Base-by-base conservation (phyloP, 495 filamentous ascomycete species). In the Aspergillus mulundensis region DNA sequence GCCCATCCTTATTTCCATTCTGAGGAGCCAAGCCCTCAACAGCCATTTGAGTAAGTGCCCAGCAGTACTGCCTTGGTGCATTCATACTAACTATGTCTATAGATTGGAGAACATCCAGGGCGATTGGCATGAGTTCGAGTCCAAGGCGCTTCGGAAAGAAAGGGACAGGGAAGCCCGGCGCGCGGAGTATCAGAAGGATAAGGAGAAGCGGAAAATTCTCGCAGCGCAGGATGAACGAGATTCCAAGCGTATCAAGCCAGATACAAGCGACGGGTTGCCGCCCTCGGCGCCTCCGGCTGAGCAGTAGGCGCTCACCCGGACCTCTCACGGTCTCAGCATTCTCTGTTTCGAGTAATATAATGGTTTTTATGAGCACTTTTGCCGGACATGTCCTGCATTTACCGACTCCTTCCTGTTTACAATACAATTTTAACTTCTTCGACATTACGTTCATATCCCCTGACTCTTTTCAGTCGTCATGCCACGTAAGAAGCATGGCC, bases 101-200 rank as follows among this genome's bases (percentile, higher is more conserved):
- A 95, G 90, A 62, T 79, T 99, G 53, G 82, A 87, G 57, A 80
- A 89, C 58, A 80, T 97, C 20, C 82, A 91, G 65, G 95, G 95
- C 39, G 95, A 99, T 61, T 99, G 95, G 95, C 95, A 99, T 62
- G 95, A 99, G 66, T 96, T 97, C 66, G 95, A 99, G 76, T 95
- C 89, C 20, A 99, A 99, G 76, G 91, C 92, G 18, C 78, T 95
- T 15, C 84, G 95, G 39, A 93, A 92, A 61, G 92, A 95, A 67
- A 91, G 88, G 61, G 92, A 96, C 67, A 84, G 85, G 66, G 91
- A 96, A 64, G 86, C 84, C 23, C 78, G 81, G 24, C 83, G 86
- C 14, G 76, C 71, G 1, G 77, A 81, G 48, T 71, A 80, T 39
- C 74, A 83, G 49, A 75, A 70, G 57, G 78, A 80, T 60, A 84